These are phyloP conservation scores for Spizellomyces sp. DNA, from an alignment of 192 early-diverging fungal genomes.

Conservation along the genomic window DNA sequence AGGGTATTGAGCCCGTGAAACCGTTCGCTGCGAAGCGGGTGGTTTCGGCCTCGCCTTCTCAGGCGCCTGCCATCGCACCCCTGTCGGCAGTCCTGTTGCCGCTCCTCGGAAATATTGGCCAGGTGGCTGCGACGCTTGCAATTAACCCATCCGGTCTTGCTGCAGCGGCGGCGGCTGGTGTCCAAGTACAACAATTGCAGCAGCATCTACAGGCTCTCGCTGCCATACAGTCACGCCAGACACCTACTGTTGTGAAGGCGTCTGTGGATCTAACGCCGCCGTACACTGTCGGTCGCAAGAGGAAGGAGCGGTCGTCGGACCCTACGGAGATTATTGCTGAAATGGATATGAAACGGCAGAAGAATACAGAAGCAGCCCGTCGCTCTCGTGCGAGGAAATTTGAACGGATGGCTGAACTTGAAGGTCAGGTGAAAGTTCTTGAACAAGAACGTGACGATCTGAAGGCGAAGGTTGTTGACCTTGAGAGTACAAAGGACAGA, in stretches of 20 bases:
- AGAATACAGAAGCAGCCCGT: constrained; percentile 91
- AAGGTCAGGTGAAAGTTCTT: constrained; percentile 74
- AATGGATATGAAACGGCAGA: constrained; percentile 49
- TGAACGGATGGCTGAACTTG: constrained; percentile 69
- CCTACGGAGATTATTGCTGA: constrained; percentile 38
- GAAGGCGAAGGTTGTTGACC: constrained; percentile 12
- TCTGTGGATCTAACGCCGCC: background rate
- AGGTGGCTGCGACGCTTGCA: constrained; percentile 7
- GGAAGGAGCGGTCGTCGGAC: constrained; percentile 45
- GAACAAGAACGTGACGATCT: constrained; percentile 52
- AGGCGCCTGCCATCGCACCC: constrained; percentile 14
- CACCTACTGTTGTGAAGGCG: background rate
- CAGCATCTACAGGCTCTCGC: constrained; percentile 22
- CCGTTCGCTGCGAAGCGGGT: background rate
- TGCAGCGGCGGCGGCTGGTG: constrained; percentile 18
- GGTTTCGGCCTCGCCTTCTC: background rate
- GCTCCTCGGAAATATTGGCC: constrained; percentile 11
- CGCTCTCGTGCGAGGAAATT: constrained; percentile 84
- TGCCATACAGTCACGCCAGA: constrained; percentile 20
- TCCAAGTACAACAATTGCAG: constrained; percentile 23
- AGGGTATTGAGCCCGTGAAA: background rate
- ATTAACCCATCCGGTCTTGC: constrained; percentile 11
- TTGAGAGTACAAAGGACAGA: background rate
- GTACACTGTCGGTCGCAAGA: constrained; percentile 40
- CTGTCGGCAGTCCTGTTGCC: constrained; percentile 11